phyloP scores from a whole-genome alignment of 2,329 filamentous ascomycete genomes.

The Lizonia empirigonia region DNA sequence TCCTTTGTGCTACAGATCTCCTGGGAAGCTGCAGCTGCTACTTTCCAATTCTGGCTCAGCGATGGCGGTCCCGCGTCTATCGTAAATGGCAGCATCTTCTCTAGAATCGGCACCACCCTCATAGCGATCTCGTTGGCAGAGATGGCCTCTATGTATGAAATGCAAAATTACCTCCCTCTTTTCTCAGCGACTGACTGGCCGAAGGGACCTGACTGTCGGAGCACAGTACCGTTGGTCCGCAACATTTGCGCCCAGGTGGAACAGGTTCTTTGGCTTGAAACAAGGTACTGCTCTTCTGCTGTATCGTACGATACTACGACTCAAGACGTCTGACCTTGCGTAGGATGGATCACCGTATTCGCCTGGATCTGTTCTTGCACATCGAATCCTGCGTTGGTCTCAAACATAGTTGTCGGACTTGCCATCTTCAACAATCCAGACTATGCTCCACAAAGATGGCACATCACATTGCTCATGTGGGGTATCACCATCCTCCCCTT shows the following conservation, averaged over 20 bases:
- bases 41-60: constrained; percentile 31
- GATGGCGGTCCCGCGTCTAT: constrained; percentile 41
- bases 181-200: too few species aligned
- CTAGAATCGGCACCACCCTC: constrained; percentile 32
- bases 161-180: too few species aligned
- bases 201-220: constrained; percentile 39
- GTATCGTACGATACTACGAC: too few species aligned
- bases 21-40: constrained; percentile 37
- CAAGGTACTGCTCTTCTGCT: too few species aligned
- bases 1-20: constrained; percentile 31
- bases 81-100: constrained; percentile 38
- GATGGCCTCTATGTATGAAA: constrained; percentile 43
- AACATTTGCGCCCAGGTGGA: constrained; percentile 36
- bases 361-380: constrained; percentile 46
- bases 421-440: constrained; percentile 45
- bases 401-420: constrained; percentile 35
- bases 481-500: constrained; percentile 49
- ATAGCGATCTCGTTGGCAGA: constrained; percentile 43
- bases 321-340: too few species aligned
- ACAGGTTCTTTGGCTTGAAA: constrained; percentile 39
- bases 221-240: constrained; percentile 44
- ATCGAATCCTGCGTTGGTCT: constrained; percentile 33
- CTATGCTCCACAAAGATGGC: constrained; percentile 52
- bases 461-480: constrained; percentile 56
- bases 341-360: constrained; percentile 50